Evolutionary conservation across 768 basidiomycete species (phyloP).

Genomic region (Termitomyces sp.): DNA sequence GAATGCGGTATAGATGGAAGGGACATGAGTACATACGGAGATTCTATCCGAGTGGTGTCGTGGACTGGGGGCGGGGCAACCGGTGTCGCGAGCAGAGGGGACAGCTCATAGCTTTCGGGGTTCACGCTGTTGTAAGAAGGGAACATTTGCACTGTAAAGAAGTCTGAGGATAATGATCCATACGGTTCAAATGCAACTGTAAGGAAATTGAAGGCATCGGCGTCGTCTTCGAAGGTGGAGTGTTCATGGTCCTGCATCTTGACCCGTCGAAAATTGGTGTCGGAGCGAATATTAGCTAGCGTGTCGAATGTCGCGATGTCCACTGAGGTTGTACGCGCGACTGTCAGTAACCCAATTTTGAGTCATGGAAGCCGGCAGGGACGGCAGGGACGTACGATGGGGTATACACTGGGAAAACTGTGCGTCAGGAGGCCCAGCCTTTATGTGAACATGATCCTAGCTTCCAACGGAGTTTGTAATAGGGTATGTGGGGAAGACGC

Average conservation of each 20-base stretch:
- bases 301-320: neutral
- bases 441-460: conserved; percentile 20
- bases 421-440: conserved; percentile 9
- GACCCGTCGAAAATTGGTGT: neutral
- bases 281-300: neutral
- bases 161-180: neutral
- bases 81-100: conserved; percentile 14
- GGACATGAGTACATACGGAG: conserved; percentile 16
- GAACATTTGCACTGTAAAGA: neutral
- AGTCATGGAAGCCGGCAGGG: conserved; percentile 10
- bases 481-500: neutral
- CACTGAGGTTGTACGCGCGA: conserved; percentile 3
- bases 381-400: conserved; percentile 7
- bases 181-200: conserved; percentile 9
- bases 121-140: neutral
- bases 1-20: conserved; percentile 4
- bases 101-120: neutral
- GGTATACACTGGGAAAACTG: conserved; percentile 1
- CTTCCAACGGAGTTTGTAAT: conserved; percentile 9
- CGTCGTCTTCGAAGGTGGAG: neutral
- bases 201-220: neutral
- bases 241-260: neutral
- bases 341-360: neutral
- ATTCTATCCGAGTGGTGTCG: conserved; percentile 14
- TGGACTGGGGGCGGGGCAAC: conserved; percentile 4